These are phyloP conservation scores for Ceratobasidium sp. DNA, from an alignment of 1,284 basidiomycete genomes.

Conservation along the genomic window DNA sequence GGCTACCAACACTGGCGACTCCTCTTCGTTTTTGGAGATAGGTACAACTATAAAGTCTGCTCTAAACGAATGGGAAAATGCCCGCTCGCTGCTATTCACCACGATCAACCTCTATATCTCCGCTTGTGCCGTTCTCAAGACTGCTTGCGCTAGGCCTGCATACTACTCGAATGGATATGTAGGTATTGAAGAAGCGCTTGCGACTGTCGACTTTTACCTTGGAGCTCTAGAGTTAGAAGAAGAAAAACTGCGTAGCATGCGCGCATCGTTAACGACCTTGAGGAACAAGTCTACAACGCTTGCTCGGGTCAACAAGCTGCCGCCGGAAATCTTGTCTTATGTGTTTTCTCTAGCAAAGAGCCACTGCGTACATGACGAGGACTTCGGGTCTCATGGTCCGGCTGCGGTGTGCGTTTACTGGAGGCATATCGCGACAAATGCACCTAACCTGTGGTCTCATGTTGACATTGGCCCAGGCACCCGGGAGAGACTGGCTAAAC, in stretches of 20 bases:
- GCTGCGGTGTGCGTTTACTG: not conserved
- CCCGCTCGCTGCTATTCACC: not conserved
- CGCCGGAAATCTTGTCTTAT: not conserved
- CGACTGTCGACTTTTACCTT: too few relatives aligned
- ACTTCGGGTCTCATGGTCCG: too few relatives aligned
- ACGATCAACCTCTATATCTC: not conserved
- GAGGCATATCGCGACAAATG: not conserved
- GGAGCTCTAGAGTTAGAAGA: too few relatives aligned
- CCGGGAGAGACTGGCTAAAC: not conserved
- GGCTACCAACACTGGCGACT: too few relatives aligned
- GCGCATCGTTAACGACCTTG: not conserved
- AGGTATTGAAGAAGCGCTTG: too few relatives aligned
- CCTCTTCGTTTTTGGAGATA: not conserved
- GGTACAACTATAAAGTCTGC: not conserved
- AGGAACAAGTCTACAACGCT: not conserved
- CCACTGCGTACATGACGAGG: not conserved
- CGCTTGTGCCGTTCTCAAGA: not conserved
- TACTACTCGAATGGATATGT: too few relatives aligned
- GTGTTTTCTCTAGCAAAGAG: not conserved
- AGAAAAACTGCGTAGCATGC: not conserved
- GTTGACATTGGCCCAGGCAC: conserved; percentile 1
- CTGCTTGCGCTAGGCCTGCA: too few relatives aligned
- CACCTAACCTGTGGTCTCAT: not conserved
- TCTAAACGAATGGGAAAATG: not conserved
- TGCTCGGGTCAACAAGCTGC: conserved; percentile 1